These are phyloP conservation scores for Alternaria panax DNA, from an alignment of 2,329 filamentous ascomycete species.

Conservation along the genomic window DNA sequence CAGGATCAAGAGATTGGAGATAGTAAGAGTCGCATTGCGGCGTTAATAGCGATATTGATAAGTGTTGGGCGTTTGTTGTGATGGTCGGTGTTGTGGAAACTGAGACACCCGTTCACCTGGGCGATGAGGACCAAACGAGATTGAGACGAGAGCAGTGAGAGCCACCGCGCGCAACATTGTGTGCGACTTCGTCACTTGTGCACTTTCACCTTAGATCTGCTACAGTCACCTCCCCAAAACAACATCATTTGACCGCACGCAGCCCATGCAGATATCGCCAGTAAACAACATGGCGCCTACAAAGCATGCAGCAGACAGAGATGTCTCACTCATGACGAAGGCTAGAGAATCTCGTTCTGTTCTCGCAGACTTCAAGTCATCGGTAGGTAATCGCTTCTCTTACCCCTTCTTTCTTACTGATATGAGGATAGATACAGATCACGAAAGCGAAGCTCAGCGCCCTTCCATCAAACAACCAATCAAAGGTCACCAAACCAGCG, in stretches of 20 bases:
- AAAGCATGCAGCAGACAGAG: neutral
- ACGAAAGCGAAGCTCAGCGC: slow-evolving; percentile 14
- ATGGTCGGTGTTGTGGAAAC: neutral
- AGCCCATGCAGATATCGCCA: neutral
- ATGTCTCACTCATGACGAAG: neutral
- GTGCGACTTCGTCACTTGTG: neutral
- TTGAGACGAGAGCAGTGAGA: neutral
- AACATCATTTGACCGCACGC: neutral
- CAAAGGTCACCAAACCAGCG: slow-evolving; percentile 13
- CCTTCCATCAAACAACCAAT: neutral
- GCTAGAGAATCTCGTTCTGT: neutral
- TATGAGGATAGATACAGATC: slow-evolving; percentile 5
- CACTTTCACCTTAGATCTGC: neutral
- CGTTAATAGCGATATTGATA: neutral
- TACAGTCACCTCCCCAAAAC: neutral
- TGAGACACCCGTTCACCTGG: slow-evolving; percentile 7
- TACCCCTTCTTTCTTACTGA: neutral
- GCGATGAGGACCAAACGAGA: slow-evolving; percentile 1
- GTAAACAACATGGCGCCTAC: slow-evolving; percentile 6
- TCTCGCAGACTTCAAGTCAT: slow-evolving; percentile 6
- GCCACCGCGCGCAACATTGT: neutral
- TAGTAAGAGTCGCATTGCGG: neutral
- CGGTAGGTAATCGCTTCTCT: slow-evolving; percentile 4
- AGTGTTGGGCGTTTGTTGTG: slow-evolving; percentile 11
- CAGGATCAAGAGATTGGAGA: neutral